Base-by-base conservation (phyloP, 177 flowering plant genomes). In the Vitis hybrid region DNA sequence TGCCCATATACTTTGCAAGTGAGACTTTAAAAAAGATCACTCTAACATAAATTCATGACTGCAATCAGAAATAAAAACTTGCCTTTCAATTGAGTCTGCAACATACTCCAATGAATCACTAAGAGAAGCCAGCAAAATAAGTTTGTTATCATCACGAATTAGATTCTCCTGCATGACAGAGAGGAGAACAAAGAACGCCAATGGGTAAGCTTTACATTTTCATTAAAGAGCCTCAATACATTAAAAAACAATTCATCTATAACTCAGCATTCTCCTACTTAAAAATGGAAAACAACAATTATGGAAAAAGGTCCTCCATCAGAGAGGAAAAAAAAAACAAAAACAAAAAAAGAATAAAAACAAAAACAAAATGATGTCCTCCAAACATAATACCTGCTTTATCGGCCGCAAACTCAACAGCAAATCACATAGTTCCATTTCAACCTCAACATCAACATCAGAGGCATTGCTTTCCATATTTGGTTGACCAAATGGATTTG, bases 21-120 rank as follows among this genome's bases (percentile, higher is more conserved):
- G 29, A 26, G 29, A 26, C 29, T 26, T 26, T 26, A 21, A 5
- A 63, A 16, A 18, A 63, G 19, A 16, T 10, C 12, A 13, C 14
- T 48, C 15, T 3, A 18, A 26, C 14, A 63, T 49, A 63, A 18
- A 16, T 16, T 19, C 60, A 57, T 16, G 51, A 48, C 15, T 16
- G 51, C 51, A 31, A 26, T 22, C 50, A 48, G 19, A 70, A 65
- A 48, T 56, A 10, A 60, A 26, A 65, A 71, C 84, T 85, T 82
- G 67, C 99, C 95, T 96, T 83, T 94, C 98, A 73, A 96, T 91
- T 62, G 99, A 93, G 56, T 96, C 98, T 21, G 98, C 99, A 77
- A 96, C 90, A 84, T 89, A 96, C 75, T 96, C 99, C 84, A 96
- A 73, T 39, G 99, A 96, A 82, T 96, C 99, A 81, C 99, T 94